These are phyloP conservation scores for Tricholoma hemisulphureum DNA, from an alignment of 768 basidiomycete species.

Conservation along the genomic window DNA sequence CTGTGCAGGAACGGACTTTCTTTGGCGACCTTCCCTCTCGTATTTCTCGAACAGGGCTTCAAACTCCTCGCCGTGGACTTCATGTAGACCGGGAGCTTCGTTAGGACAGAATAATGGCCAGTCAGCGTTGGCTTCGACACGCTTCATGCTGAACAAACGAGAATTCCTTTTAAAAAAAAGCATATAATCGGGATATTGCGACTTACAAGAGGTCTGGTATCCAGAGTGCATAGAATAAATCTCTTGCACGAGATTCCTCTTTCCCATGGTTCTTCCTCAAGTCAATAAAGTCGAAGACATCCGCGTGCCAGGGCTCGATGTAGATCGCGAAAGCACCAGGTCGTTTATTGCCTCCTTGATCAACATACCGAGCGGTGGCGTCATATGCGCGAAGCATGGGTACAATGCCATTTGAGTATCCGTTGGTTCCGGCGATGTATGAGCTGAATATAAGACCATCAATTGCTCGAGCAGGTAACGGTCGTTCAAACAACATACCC, in stretches of 20 bases:
- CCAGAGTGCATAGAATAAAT: constrained; percentile 98
- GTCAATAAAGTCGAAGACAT: constrained; percentile 96
- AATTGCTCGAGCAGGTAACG: constrained; percentile 3
- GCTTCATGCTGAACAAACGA: constrained; percentile 74
- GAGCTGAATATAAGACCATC: constrained; percentile 52
- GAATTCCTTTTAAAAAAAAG: neutral
- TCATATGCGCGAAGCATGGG: constrained; percentile 99
- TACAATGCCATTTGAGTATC: constrained; percentile 98
- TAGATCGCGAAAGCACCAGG: constrained; percentile 99
- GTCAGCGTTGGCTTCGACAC: constrained; percentile 82
- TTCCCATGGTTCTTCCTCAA: constrained; percentile 99
- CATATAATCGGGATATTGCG: neutral
- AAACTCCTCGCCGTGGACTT: constrained; percentile 89
- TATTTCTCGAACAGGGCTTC: constrained; percentile 83
- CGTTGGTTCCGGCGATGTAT: constrained; percentile 98
- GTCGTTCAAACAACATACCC: constrained; percentile 51
- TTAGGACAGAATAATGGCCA: constrained; percentile 99
- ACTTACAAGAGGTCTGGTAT: constrained; percentile 93
- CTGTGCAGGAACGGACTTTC: constrained; percentile 86
- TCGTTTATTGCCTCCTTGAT: constrained; percentile 98
- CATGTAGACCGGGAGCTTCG: constrained; percentile 87
- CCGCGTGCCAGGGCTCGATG: constrained; percentile 98
- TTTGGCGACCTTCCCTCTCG: constrained; percentile 85
- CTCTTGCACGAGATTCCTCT: constrained; percentile 93
- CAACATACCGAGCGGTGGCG: constrained; percentile 97